Evolutionary conservation across 2,329 filamentous ascomycete species (phyloP), one percentile per base, ranked within the genome.

Genomic region (Colletotrichum viniferum): DNA sequence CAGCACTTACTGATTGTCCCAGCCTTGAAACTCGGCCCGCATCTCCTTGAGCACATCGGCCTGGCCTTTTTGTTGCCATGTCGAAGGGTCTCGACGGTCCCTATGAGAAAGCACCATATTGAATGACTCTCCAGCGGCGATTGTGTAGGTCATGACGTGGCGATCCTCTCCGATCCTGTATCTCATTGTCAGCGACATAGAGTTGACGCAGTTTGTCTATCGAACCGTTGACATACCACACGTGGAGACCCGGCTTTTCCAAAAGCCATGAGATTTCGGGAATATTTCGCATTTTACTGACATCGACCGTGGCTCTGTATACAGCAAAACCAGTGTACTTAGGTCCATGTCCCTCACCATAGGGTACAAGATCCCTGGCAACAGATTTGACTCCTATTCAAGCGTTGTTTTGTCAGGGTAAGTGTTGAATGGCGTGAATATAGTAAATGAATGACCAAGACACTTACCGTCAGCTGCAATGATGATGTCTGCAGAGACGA

Each of bases 121-220:
- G 79, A 87, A 88, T 0, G 84, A 81, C 60, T 84, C 82, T 3
- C 85, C 85, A 1, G 79, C 80, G 1, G 85, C 81, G 12, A 88
- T 88, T 6, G 80, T 81, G 74, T 87, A 87, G 1, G 86, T 84
- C 85, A 88, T 88, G 14, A 86, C 85, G 73, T 88, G 86, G 2
- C 85, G 77, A 21, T 83, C 78, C 26, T 85, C 79, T 6, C 86
- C 86, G 43, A 87, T 83, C 85, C 84, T 85, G 38, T 9, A 28
- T 4, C 7, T 12, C 30, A 13, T 72, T 21, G 32, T 68, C 32
- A 68, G 52, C 7, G 5, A 6, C 18, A 13, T 32, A 10, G 21
- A 38, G 36, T 12, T 3, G 56, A 58, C 7, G 24, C 6, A 7
- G 18, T 26, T 5, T 18, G 7, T n/a, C 18, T 4, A 4, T 14